Conservation (phyloP, 23 red algal genomes). For the Pyropia yezoensis region DNA sequence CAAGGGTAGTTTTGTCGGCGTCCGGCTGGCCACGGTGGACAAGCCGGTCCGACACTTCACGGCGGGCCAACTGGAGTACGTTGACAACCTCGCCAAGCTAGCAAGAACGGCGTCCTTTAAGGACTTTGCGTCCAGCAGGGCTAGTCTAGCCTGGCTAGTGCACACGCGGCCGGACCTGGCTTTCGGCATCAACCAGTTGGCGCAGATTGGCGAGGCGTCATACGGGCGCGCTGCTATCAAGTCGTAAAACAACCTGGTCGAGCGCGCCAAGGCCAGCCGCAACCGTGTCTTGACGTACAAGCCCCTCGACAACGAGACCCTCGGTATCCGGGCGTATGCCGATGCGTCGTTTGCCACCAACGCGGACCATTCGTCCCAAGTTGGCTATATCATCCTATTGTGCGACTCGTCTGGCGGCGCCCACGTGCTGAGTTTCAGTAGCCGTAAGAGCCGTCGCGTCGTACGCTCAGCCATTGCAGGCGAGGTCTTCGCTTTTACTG, state of each 20-base stretch:
- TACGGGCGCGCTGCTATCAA: not conserved
- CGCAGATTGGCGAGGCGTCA: conserved; percentile 7
- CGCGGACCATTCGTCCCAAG: conserved; percentile 1
- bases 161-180: conserved; percentile 14
- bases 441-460: conserved; percentile 4
- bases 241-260: conserved; percentile 4
- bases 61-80: conserved; percentile 6
- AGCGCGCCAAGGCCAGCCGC: not conserved
- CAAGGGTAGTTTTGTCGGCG: conserved; percentile 3
- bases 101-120: not conserved
- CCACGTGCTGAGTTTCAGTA: conserved; percentile 8
- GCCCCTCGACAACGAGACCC: not conserved
- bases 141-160: conserved; percentile 14
- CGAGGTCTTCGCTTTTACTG: conserved; percentile 4
- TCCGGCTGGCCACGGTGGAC: not conserved
- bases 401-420: not conserved
- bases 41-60: not conserved
- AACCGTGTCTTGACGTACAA: not conserved
- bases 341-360: too few relatives aligned
- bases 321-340: conserved; percentile 24
- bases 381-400: conserved; percentile 19
- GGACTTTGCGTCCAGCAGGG: not conserved
- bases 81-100: not conserved
- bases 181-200: conserved; percentile 6
- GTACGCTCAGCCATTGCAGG: conserved; percentile 5